Conservation (phyloP, 1,139 yeast genomes). For the Yamadazyma dendronema region DNA sequence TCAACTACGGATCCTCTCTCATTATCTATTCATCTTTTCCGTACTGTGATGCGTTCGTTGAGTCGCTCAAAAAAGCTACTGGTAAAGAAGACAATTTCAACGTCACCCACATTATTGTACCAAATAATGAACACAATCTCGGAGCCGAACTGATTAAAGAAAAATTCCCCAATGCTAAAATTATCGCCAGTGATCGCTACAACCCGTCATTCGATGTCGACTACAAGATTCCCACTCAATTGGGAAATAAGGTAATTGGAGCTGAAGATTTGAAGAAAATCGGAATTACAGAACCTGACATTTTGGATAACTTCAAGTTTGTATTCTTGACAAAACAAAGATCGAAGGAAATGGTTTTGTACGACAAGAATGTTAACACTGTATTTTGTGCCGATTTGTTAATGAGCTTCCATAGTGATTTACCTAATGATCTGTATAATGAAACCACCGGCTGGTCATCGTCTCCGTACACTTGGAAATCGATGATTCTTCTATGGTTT, state of each 20-base stretch:
- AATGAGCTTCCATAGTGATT: conserved; percentile 38
- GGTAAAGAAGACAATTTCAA: conserved; percentile 23
- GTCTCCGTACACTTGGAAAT: conserved; percentile 37
- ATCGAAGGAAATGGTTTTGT: conserved; percentile 55
- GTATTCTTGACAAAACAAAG: conserved; percentile 52
- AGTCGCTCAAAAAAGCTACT: conserved; percentile 31
- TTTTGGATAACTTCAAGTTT: conserved; percentile 45
- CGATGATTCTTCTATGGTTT: conserved; percentile 31
- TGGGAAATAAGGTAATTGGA: conserved; percentile 27
- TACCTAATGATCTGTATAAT: conserved; percentile 26
- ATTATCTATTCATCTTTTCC: conserved; percentile 56
- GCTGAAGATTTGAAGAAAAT: conserved; percentile 22
- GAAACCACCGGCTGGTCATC: conserved; percentile 43
- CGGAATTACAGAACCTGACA: conserved; percentile 25
- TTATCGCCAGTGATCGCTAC: conserved; percentile 46
- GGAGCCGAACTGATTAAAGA: conserved; percentile 51
- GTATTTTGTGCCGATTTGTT: conserved; percentile 56
- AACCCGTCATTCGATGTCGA: conserved; percentile 30
- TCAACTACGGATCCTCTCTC: conserved; percentile 35
- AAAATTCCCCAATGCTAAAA: conserved; percentile 43
- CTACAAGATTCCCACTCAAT: conserved; percentile 24
- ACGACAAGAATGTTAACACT: conserved; percentile 42
- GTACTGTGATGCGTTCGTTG: conserved; percentile 42
- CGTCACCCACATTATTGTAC: conserved; percentile 45
- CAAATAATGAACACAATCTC: conserved; percentile 52